Evolutionary conservation across 495 filamentous ascomycete genomes (phyloP).

Genomic region (Penicillium cinerascens): DNA sequence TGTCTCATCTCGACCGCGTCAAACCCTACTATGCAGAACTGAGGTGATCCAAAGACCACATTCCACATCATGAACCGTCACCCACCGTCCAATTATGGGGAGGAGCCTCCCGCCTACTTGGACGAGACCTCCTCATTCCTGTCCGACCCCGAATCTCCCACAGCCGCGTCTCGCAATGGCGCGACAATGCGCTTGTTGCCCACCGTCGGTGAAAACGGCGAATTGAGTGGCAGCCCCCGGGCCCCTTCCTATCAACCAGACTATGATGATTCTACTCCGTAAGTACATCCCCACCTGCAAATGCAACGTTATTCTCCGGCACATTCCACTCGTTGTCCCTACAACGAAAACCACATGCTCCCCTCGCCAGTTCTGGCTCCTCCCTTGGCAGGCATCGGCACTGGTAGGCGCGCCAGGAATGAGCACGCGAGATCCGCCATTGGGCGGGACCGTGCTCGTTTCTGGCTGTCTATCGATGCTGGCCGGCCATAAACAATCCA

Average conservation of each 20-base stretch:
- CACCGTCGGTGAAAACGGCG: conserved; percentile 42
- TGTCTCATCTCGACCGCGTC: not conserved
- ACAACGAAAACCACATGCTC: conserved; percentile 7
- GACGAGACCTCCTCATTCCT: conserved; percentile 33
- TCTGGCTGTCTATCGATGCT: not conserved
- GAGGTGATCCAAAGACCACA: conserved; percentile 13
- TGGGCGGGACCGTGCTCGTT: conserved; percentile 1
- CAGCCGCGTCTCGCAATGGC: conserved; percentile 30
- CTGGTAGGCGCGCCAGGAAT: conserved; percentile 8
- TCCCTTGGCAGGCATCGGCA: conserved; percentile 14
- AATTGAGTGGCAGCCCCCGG: conserved; percentile 20
- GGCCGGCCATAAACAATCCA: conserved; percentile 6
- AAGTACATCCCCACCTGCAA: conserved; percentile 21
- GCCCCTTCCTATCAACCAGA: conserved; percentile 8
- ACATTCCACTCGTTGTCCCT: conserved; percentile 25
- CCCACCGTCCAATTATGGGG: conserved; percentile 33
- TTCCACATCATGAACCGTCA: conserved; percentile 33
- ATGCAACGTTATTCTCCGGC: conserved; percentile 9
- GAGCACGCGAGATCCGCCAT: not conserved
- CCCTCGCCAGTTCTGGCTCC: not conserved
- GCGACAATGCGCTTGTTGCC: conserved; percentile 61
- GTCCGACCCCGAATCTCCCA: conserved; percentile 30
- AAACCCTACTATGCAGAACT: conserved; percentile 29
- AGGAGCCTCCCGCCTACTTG: conserved; percentile 42
- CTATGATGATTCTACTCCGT: conserved; percentile 42